These are phyloP conservation scores for Groenewaldozyma sp. DNA, from an alignment of 1,139 yeast species.

Conservation along the genomic window DNA sequence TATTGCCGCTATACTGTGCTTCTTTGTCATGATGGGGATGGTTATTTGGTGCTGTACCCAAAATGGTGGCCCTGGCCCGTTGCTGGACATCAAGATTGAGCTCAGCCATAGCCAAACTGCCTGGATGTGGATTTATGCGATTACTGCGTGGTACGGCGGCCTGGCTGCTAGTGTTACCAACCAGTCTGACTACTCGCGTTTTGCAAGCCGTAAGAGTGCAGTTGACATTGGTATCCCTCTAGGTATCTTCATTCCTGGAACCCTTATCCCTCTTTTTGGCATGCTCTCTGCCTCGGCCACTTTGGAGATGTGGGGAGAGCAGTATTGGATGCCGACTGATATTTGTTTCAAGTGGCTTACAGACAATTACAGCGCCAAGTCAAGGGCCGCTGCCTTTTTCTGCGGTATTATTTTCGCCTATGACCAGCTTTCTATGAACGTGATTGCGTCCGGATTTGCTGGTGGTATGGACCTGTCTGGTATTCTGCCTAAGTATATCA, in stretches of 20 bases:
- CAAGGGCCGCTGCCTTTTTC: conserved; percentile 34
- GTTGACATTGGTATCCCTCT: conserved; percentile 19
- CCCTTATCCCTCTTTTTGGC: conserved; percentile 33
- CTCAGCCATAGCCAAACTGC: conserved; percentile 10
- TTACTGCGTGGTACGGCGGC: conserved; percentile 16
- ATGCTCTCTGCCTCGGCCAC: conserved; percentile 30
- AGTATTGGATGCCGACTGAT: conserved; percentile 13
- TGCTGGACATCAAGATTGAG: conserved; percentile 12
- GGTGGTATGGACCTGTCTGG: conserved; percentile 46
- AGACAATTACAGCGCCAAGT: conserved; percentile 10
- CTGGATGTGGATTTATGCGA: conserved; percentile 21
- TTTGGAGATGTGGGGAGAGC: conserved; percentile 24
- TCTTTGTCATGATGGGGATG: conserved; percentile 19
- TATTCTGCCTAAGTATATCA: conserved; percentile 39
- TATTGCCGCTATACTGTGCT: conserved; percentile 12
- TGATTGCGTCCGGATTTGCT: conserved; percentile 42
- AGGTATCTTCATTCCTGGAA: conserved; percentile 25
- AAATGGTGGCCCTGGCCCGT: conserved; percentile 19
- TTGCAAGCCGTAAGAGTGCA: conserved; percentile 21
- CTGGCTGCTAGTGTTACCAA: conserved; percentile 27
- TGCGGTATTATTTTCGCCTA: conserved; percentile 36
- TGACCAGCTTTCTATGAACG: conserved; percentile 40
- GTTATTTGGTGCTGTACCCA: conserved; percentile 18
- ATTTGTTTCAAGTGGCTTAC: conserved; percentile 11
- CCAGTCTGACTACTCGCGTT: conserved; percentile 38